Conservation (phyloP, 352 stramenopile genomes). For the Phytopythium cucurbitacearum region DNA sequence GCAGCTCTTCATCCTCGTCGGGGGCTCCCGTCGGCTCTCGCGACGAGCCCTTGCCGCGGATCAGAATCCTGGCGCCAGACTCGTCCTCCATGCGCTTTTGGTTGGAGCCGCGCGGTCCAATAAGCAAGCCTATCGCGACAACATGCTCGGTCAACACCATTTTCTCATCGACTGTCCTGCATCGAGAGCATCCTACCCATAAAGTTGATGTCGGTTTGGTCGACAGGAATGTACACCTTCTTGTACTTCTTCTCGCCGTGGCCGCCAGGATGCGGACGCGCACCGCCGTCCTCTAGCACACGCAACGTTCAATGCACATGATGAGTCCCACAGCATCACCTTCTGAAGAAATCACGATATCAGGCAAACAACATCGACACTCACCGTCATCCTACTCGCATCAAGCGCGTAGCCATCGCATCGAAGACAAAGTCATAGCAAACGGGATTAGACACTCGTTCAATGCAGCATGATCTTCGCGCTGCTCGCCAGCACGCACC, state of each 20-base stretch:
- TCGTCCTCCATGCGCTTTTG: slow-evolving; percentile 92
- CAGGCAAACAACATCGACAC: neutral
- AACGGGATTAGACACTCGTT: slow-evolving; percentile 5
- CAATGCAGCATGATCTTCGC: slow-evolving; percentile 5
- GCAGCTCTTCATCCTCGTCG: slow-evolving; percentile 86
- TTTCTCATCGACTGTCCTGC: neutral
- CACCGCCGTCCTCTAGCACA: slow-evolving; percentile 28
- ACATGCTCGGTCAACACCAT: neutral
- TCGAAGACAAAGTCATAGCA: slow-evolving; percentile 3
- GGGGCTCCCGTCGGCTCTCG: slow-evolving; percentile 80
- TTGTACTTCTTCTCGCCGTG: slow-evolving; percentile 75
- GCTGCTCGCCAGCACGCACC: slow-evolving; percentile 27
- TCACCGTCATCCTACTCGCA: slow-evolving; percentile 41
- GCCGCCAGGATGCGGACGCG: slow-evolving; percentile 23
- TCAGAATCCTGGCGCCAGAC: slow-evolving; percentile 88
- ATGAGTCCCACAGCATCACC: neutral
- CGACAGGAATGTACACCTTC: slow-evolving; percentile 90
- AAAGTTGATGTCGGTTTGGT: slow-evolving; percentile 92
- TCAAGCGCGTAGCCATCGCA: slow-evolving; percentile 4
- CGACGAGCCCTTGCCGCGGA: slow-evolving; percentile 85
- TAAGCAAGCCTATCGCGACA: slow-evolving; percentile 54
- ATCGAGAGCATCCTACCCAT: slow-evolving; percentile 48
- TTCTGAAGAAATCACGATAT: neutral
- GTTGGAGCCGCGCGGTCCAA: slow-evolving; percentile 87
- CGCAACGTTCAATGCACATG: neutral